Evolutionary conservation across 768 basidiomycete genomes (phyloP).

Genomic region (Rickenella mellea): DNA sequence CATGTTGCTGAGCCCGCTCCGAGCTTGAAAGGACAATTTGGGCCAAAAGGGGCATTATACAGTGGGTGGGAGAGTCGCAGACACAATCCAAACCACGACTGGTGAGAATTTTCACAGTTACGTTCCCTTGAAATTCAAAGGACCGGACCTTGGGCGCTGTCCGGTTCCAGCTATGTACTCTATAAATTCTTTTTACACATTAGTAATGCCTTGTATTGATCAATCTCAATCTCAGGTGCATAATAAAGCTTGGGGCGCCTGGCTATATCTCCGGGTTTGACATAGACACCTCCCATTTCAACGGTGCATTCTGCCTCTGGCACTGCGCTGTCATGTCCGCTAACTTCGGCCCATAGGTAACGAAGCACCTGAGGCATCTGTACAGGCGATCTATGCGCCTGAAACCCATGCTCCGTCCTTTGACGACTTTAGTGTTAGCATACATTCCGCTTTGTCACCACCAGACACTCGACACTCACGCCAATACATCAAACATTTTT

Average conservation of each 20-base stretch:
- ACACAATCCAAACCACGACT: slow-evolving; percentile 85
- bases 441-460: neutral
- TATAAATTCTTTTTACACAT: slow-evolving; percentile 1
- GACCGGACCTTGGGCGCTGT: too few species aligned
- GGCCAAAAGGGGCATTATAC: slow-evolving; percentile 88
- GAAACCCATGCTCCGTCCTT: slow-evolving; percentile 30
- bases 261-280: slow-evolving; percentile 77
- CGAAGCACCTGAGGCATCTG: slow-evolving; percentile 75
- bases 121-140: neutral
- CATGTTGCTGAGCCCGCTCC: slow-evolving; percentile 55
- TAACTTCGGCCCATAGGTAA: slow-evolving; percentile 43
- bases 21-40: slow-evolving; percentile 92
- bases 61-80: slow-evolving; percentile 91
- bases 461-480: neutral
- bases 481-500: neutral
- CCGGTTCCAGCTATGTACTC: too few species aligned
- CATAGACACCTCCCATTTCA: slow-evolving; percentile 92
- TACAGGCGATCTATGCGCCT: slow-evolving; percentile 46
- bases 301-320: slow-evolving; percentile 38
- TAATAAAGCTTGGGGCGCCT: slow-evolving; percentile 77
- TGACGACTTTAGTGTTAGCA: slow-evolving; percentile 46
- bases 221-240: slow-evolving; percentile 48
- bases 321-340: slow-evolving; percentile 1
- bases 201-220: neutral
- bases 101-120: slow-evolving; percentile 36